Evolutionary conservation across 2,329 filamentous ascomycete species (phyloP).

Genomic region (Penicillium glabrum): DNA sequence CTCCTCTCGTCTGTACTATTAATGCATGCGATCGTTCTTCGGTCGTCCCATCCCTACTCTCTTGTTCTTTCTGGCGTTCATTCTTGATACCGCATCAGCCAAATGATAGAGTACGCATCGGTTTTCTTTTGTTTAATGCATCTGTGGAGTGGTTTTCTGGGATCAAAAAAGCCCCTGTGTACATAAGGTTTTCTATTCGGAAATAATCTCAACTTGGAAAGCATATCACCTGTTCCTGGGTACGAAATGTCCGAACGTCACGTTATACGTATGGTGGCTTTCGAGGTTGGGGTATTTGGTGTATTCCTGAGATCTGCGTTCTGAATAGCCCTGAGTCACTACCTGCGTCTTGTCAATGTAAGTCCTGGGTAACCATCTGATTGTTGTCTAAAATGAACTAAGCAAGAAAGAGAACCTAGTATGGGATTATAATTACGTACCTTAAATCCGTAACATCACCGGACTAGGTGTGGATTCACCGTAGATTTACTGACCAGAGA

Average conservation of each 20-base stretch:
- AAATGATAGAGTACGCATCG: conserved; percentile 24
- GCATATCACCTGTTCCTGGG: not conserved
- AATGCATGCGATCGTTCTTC: conserved; percentile 13
- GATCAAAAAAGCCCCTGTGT: conserved; percentile 5
- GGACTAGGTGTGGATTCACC: too few species aligned
- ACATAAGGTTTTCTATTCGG: conserved; percentile 12
- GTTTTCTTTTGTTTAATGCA: conserved; percentile 3
- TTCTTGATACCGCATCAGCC: conserved; percentile 25
- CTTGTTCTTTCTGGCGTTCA: conserved; percentile 16
- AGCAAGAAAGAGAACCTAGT: too few species aligned
- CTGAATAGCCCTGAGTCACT: too few species aligned
- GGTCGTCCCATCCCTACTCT: conserved; percentile 14
- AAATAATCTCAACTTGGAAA: conserved; percentile 3
- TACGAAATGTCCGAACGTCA: too few species aligned
- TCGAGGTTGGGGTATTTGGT: too few species aligned
- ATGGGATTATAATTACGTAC: too few species aligned
- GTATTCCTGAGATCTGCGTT: too few species aligned
- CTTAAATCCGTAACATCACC: too few species aligned
- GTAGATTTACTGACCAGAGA: not conserved
- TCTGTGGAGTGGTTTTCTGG: conserved; percentile 9
- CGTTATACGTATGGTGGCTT: too few species aligned
- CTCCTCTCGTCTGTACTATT: conserved; percentile 14
- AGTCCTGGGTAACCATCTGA: too few species aligned
- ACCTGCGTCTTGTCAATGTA: too few species aligned
- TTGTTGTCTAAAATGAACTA: too few species aligned